A percentile compares a stretch with the other conserved stretches of the same genome.
phyloP scores from a whole-genome alignment of 805 yeast species.

The Kazachstania kunashirensis region DNA sequence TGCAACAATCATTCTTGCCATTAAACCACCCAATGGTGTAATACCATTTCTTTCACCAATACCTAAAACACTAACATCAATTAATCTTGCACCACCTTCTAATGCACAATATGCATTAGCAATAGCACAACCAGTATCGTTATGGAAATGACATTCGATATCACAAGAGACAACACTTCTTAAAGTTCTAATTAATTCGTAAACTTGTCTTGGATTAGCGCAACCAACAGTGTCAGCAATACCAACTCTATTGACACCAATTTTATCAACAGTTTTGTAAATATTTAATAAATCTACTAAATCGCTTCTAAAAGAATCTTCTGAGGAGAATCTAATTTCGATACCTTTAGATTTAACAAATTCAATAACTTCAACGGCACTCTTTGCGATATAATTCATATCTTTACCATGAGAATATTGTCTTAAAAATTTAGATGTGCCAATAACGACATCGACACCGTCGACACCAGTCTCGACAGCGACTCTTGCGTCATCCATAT shows the following conservation, averaged over 20 bases:
- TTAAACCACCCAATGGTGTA: constrained; percentile 92
- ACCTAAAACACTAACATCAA: constrained; percentile 92
- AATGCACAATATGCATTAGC: constrained; percentile 97
- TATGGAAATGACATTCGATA: constrained; percentile 97
- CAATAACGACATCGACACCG: constrained; percentile 97
- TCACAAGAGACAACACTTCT: constrained; percentile 92
- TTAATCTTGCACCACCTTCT: constrained; percentile 93
- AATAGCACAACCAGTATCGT: constrained; percentile 98
- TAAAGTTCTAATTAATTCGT: constrained; percentile 89
- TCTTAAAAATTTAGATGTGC: constrained; percentile 91
- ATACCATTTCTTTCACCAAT: constrained; percentile 99
- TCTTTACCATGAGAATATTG: constrained; percentile 96
- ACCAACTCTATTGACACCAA: constrained; percentile 98
- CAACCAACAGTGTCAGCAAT: constrained; percentile 99
- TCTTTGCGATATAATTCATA: constrained; percentile 93
- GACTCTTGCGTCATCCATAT: constrained; percentile 96
- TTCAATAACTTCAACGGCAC: constrained; percentile 94
- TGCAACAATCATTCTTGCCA: constrained; percentile 99
- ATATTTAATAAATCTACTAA: constrained; percentile 90
- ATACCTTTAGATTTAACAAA: constrained; percentile 94
- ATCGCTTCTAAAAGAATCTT: constrained; percentile 95
- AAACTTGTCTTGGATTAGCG: constrained; percentile 98
- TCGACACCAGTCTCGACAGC: constrained; percentile 99
- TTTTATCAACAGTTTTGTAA: constrained; percentile 91
- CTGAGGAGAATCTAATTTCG: constrained; percentile 93